A percentile compares a stretch with the other conserved stretches of the same genome.
Evolutionary conservation across 202 grass and related monocot genomes (phyloP).

Genomic region (Tripidium arundinaceum): DNA sequence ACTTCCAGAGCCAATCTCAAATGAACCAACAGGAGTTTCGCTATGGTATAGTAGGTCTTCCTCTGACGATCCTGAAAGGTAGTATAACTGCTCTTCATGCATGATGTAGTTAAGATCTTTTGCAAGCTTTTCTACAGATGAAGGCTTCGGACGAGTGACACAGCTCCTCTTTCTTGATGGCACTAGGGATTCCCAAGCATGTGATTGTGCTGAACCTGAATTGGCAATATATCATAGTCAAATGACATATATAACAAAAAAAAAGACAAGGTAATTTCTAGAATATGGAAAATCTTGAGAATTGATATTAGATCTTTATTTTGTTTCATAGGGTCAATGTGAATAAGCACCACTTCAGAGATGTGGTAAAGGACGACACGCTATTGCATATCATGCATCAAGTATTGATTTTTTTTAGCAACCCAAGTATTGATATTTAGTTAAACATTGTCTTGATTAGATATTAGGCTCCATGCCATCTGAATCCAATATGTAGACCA

Average conservation of each 20-base stretch:
- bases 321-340: neutral
- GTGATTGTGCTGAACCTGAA: slow-evolving; percentile 87
- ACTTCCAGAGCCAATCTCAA: slow-evolving; percentile 90
- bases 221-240: slow-evolving; percentile 20
- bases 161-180: slow-evolving; percentile 79
- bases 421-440: too few species aligned
- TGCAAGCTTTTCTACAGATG: slow-evolving; percentile 73
- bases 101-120: slow-evolving; percentile 92
- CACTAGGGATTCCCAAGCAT: slow-evolving; percentile 66
- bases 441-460: neutral
- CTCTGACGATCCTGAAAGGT: slow-evolving; percentile 60
- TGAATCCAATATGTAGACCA: neutral
- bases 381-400: neutral
- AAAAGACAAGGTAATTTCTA: slow-evolving; percentile 1
- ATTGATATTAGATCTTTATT: neutral
- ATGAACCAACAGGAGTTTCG: slow-evolving; percentile 62
- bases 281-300: neutral
- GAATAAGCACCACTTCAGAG: neutral
- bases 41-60: slow-evolving; percentile 79
- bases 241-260: neutral
- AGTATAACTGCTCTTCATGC: slow-evolving; percentile 59
- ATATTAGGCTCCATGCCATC: slow-evolving; percentile 7
- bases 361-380: neutral
- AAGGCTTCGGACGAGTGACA: slow-evolving; percentile 51
- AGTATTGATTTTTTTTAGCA: neutral